phyloP scores from a whole-genome alignment of 768 basidiomycete genomes.

The Inosperma sp. region DNA sequence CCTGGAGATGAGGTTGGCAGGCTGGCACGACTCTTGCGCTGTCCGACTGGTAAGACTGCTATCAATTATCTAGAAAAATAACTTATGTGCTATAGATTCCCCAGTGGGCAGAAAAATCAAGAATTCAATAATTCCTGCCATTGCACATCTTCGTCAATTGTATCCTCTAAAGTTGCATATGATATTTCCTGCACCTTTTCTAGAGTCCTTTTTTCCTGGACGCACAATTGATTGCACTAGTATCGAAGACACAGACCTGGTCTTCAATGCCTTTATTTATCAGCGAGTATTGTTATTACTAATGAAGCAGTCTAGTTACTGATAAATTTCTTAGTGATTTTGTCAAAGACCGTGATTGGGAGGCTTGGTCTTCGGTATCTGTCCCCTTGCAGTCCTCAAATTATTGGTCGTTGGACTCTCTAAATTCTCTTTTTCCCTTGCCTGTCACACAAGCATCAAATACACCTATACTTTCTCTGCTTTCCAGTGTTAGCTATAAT shows the following conservation, averaged over 20 bases:
- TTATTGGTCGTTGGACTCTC: neutral
- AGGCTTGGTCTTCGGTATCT: neutral
- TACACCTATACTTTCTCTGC: too few relatives aligned
- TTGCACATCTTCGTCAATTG: neutral
- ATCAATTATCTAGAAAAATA: neutral
- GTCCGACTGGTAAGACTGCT: neutral
- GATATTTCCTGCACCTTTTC: neutral
- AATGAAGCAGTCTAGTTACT: neutral
- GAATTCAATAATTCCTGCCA: neutral
- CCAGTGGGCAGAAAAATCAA: neutral
- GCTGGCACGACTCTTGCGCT: neutral
- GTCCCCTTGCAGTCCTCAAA: neutral
- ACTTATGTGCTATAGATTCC: neutral
- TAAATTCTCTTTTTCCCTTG: neutral
- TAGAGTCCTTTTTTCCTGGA: neutral
- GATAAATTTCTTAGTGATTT: neutral
- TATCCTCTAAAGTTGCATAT: neutral
- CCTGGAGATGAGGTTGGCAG: neutral
- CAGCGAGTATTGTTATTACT: neutral
- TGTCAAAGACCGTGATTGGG: neutral
- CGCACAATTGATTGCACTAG: neutral
- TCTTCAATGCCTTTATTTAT: neutral
- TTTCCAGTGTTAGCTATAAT: too few relatives aligned
- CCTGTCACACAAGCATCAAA: too few relatives aligned
- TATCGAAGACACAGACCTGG: neutral